A percentile compares a stretch with the other conserved stretches of the same genome.
Evolutionary conservation across 2,329 filamentous ascomycete species (phyloP).

Genomic region (Aspergillus nomiae): DNA sequence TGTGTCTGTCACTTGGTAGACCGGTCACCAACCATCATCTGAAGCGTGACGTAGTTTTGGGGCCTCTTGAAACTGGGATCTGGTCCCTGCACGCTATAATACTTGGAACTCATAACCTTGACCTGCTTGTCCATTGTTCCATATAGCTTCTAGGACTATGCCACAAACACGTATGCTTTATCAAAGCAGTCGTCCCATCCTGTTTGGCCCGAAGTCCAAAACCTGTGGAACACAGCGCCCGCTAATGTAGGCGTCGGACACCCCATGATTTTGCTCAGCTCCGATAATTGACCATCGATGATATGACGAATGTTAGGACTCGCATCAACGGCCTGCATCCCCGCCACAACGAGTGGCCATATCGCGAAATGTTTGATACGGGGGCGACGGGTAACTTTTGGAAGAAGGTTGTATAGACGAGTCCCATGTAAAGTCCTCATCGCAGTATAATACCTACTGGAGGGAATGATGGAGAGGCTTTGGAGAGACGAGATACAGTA

Average conservation of each 20-base stretch:
- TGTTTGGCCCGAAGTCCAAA: constrained; percentile 5
- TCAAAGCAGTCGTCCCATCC: constrained; percentile 11
- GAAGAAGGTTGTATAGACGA: background rate
- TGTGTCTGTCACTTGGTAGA: too few relatives aligned
- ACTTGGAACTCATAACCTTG: background rate
- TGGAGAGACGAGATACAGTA: constrained; percentile 12
- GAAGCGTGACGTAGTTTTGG: background rate
- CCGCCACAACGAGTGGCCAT: constrained; percentile 11
- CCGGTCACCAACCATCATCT: too few relatives aligned
- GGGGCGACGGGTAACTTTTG: background rate
- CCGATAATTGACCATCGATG: background rate
- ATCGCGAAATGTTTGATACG: constrained; percentile 7
- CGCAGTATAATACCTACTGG: background rate
- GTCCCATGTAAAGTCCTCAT: constrained; percentile 2
- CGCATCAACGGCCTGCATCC: background rate
- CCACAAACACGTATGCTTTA: constrained; percentile 7
- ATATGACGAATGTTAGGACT: background rate
- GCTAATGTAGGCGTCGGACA: constrained; percentile 1
- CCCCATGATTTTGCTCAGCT: background rate
- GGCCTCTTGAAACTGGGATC: background rate
- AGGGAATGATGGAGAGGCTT: constrained; percentile 1
- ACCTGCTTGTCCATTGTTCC: background rate
- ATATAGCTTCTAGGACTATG: background rate
- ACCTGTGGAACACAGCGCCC: background rate
- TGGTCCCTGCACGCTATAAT: background rate